Base-by-base conservation (phyloP, 2,329 filamentous ascomycete species). In the Pyrenophora teres region DNA sequence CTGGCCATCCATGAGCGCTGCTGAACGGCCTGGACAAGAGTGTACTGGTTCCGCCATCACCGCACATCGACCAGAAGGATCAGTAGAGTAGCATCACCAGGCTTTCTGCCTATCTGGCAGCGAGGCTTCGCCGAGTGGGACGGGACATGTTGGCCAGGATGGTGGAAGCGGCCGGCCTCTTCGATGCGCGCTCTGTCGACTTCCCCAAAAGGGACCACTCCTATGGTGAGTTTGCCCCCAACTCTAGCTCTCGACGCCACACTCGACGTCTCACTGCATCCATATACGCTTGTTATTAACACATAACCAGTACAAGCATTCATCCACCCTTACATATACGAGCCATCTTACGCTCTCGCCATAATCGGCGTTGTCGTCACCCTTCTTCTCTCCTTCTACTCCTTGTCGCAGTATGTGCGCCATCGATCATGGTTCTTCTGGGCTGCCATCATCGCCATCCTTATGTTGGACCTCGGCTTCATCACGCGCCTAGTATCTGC, bases 391-490 rank as follows among this genome's bases (percentile, higher is more conserved):
- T 67, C 67, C 42, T 15, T 52, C 43, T 57, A 66, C 40, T 67
- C 69, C 10, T 36, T 70, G 31, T 70, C 71, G 41, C 69, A 72
- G 47, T 71, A 67, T 48, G 46, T 71, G 30, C 69, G 69, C n/a
- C 61, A 71, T 35, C 62, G 62, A 31, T 67, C 70, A 56, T 73
- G 67, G 63, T 73, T 73, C 52, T 71, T 72, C 61, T 72, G 69
- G 69, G 60, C 69, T 0, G 63, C 64, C 42, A 58, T 72, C 36
- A 68, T 70, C 45, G 69, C 58, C 44, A 58, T 73, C 4, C 7
- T 68, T 18, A 72, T 83, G 63, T 80, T 84, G 59, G 65, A 71
- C 0, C 70, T 83, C 16, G 82, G 82, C 13, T 84, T 83, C 59
- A 63, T 81, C 33, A 80, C 77, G 10, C 78, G 83, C 46, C 68